Conservation (phyloP, 148 eudicot species). For the Gaultheria prostrata region DNA sequence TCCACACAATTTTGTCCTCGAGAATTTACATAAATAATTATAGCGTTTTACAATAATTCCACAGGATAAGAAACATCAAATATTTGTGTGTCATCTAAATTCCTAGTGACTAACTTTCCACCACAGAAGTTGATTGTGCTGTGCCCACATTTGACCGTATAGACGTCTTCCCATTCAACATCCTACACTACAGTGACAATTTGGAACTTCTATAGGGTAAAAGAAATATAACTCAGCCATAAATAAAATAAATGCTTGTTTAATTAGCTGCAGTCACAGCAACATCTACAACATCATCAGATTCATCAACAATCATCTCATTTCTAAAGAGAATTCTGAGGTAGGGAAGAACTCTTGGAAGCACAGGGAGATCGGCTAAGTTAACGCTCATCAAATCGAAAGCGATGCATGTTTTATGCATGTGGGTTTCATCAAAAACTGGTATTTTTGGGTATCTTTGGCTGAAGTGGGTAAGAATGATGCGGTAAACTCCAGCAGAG, state of each 20-base stretch:
- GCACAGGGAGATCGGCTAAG: constrained; percentile 71
- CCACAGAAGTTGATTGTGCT: background rate
- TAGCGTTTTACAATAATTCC: background rate
- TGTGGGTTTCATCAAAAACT: constrained; percentile 65
- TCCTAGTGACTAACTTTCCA: background rate
- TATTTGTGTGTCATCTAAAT: background rate
- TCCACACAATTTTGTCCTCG: too few species aligned
- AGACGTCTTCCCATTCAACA: background rate
- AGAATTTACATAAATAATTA: too few species aligned
- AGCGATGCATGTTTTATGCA: constrained; percentile 83
- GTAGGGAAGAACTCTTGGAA: constrained; percentile 74
- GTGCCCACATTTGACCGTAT: background rate
- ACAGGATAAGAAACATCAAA: background rate
- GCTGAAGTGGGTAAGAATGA: constrained; percentile 93
- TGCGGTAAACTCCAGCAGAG: constrained; percentile 74
- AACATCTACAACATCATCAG: constrained; percentile 45
- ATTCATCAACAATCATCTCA: constrained; percentile 70
- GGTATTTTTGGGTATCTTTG: constrained; percentile 96
- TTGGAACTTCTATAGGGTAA: too few species aligned
- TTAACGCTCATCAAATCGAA: constrained; percentile 94
- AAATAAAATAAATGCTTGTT: background rate
- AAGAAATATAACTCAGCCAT: background rate
- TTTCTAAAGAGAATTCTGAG: constrained; percentile 65
- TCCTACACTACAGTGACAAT: background rate
- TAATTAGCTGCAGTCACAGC: constrained; percentile 31